These are phyloP conservation scores for Mycosphaerella sp. DNA, from an alignment of 2,329 filamentous ascomycete species.

Conservation along the genomic window DNA sequence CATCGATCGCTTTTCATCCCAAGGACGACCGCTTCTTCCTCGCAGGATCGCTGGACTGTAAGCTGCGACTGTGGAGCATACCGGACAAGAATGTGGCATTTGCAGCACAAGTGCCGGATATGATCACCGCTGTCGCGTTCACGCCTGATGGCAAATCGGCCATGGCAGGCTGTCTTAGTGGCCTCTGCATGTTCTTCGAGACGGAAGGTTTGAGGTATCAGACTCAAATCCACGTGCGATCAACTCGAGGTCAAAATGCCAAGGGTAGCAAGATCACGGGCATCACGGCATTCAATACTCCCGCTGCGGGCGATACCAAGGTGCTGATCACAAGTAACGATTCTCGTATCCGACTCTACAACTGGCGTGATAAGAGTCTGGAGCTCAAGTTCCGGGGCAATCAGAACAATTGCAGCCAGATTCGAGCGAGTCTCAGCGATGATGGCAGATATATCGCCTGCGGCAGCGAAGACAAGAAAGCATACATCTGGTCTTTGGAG, in stretches of 20 bases:
- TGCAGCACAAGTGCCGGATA: slow-evolving; percentile 67
- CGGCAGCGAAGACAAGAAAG: slow-evolving; percentile 83
- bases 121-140: slow-evolving; percentile 91
- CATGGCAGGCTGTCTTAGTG: slow-evolving; percentile 81
- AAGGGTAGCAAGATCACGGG: slow-evolving; percentile 98
- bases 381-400: slow-evolving; percentile 89
- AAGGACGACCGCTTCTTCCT: slow-evolving; percentile 94
- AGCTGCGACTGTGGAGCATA: slow-evolving; percentile 89
- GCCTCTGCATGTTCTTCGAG: slow-evolving; percentile 83
- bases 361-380: slow-evolving; percentile 72
- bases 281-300: slow-evolving; percentile 64
- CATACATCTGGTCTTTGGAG: slow-evolving; percentile 81
- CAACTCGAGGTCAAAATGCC: slow-evolving; percentile 82
- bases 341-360: slow-evolving; percentile 84
- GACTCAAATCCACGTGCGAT: slow-evolving; percentile 87
- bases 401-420: slow-evolving; percentile 84
- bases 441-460: slow-evolving; percentile 82
- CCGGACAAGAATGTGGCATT: slow-evolving; percentile 91
- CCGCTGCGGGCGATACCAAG: slow-evolving; percentile 61
- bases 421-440: slow-evolving; percentile 81
- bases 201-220: slow-evolving; percentile 81
- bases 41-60: slow-evolving; percentile 83
- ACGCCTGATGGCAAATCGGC: slow-evolving; percentile 84
- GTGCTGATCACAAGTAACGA: slow-evolving; percentile 92
- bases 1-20: slow-evolving; percentile 90